Conservation (phyloP, 2,329 filamentous ascomycete genomes). For the Hymenoscyphus infarciens region DNA sequence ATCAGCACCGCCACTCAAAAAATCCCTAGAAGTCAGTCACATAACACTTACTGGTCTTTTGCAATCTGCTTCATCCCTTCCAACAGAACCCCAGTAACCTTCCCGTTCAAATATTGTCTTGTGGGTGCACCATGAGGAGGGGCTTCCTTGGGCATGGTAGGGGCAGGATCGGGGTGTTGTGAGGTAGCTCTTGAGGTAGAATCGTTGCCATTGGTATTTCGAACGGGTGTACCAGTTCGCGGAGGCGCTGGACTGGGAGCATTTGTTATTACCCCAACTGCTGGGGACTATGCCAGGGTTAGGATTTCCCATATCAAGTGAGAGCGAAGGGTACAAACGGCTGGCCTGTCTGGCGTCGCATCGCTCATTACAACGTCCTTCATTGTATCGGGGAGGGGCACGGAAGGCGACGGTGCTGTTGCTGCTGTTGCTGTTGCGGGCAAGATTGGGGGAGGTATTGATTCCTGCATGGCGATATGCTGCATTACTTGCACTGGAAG, state of each 20-base stretch:
- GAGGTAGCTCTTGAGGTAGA: slow-evolving; percentile 54
- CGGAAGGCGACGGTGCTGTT: slow-evolving; percentile 11
- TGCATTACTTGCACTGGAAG: background rate
- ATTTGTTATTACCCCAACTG: slow-evolving; percentile 23
- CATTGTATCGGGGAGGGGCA: slow-evolving; percentile 14
- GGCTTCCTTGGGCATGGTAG: slow-evolving; percentile 56
- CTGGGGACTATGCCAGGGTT: slow-evolving; percentile 23
- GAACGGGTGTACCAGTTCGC: slow-evolving; percentile 48
- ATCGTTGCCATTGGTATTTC: slow-evolving; percentile 37
- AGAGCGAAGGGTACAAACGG: slow-evolving; percentile 18
- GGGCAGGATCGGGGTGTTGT: slow-evolving; percentile 49
- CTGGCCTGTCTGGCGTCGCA: slow-evolving; percentile 24
- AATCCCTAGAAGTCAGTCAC: background rate
- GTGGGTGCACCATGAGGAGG: slow-evolving; percentile 64
- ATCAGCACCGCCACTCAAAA: slow-evolving; percentile 9
- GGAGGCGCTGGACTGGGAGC: slow-evolving; percentile 29
- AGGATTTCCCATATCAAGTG: slow-evolving; percentile 11
- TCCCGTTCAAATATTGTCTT: slow-evolving; percentile 68
- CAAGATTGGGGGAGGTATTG: background rate
- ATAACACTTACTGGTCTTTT: slow-evolving; percentile 60
- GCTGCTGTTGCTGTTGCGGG: background rate
- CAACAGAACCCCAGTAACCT: slow-evolving; percentile 63
- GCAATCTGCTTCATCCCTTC: slow-evolving; percentile 74
- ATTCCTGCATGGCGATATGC: background rate
- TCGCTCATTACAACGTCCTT: slow-evolving; percentile 33